These are phyloP conservation scores for Bassia scoparia DNA, from an alignment of 148 eudicot genomes.

Conservation along the genomic window DNA sequence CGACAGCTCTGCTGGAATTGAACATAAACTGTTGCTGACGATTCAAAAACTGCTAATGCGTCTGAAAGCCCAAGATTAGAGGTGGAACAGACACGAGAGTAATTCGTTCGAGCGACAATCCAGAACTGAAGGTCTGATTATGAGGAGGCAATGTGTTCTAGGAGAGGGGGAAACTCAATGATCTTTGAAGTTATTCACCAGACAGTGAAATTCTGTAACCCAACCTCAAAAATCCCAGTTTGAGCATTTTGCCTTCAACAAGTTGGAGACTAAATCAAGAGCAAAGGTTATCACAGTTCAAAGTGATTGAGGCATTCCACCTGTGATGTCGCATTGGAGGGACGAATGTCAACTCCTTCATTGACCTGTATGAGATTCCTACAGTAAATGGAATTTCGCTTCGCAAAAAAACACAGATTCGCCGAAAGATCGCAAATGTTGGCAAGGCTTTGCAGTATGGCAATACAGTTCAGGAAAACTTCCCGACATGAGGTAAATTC, in stretches of 20 bases:
- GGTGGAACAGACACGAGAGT: slow-evolving; percentile 55
- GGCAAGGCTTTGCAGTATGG: slow-evolving; percentile 65
- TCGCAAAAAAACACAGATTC: slow-evolving; percentile 63
- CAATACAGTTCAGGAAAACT: slow-evolving; percentile 82
- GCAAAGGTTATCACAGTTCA: slow-evolving; percentile 48
- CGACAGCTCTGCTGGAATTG: slow-evolving; percentile 57
- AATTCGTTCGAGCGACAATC: slow-evolving; percentile 66
- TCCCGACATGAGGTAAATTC: slow-evolving; percentile 53
- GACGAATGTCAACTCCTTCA: slow-evolving; percentile 64
- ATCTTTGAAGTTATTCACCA: slow-evolving; percentile 52
- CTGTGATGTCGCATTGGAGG: slow-evolving; percentile 47
- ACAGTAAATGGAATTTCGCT: slow-evolving; percentile 48
- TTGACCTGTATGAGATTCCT: slow-evolving; percentile 53
- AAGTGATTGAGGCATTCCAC: slow-evolving; percentile 63
- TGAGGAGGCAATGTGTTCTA: slow-evolving; percentile 28
- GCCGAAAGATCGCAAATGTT: slow-evolving; percentile 72
- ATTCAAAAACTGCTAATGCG: slow-evolving; percentile 49
- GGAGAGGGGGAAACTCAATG: slow-evolving; percentile 36
- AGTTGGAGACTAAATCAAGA: slow-evolving; percentile 60
- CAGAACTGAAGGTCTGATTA: slow-evolving; percentile 47
- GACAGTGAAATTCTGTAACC: slow-evolving; percentile 48
- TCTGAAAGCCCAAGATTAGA: slow-evolving; percentile 44
- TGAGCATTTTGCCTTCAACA: slow-evolving; percentile 59
- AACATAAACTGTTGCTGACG: slow-evolving; percentile 53
- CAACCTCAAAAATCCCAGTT: slow-evolving; percentile 59